A percentile compares a stretch with the other conserved stretches of the same genome.
phyloP scores from a whole-genome alignment of 1,284 basidiomycete genomes.

The Ceratobasidium sp. region DNA sequence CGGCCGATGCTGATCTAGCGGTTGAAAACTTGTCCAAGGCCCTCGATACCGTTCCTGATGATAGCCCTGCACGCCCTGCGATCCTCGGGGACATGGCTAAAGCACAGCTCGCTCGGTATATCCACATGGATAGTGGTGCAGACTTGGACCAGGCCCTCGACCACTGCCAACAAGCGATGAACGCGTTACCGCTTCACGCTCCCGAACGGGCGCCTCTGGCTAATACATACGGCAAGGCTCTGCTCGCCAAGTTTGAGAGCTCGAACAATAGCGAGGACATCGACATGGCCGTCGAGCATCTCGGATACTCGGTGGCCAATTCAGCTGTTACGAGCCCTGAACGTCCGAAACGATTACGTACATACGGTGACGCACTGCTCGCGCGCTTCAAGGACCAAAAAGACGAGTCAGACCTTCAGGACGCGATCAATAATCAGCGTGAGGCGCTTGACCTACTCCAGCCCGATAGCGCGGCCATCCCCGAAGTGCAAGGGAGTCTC shows the following conservation, averaged over 20 bases:
- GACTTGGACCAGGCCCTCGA: constrained; percentile 8
- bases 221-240: background rate
- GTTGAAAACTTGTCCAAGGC: constrained; percentile 5
- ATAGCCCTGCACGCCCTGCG: constrained; percentile 11
- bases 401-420: background rate
- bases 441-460: constrained; percentile 15
- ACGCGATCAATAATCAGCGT: constrained; percentile 5
- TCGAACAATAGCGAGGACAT: background rate
- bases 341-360: constrained; percentile 30
- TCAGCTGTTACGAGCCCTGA: constrained; percentile 14
- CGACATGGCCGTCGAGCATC: constrained; percentile 5
- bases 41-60: background rate
- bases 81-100: constrained; percentile 21
- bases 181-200: background rate
- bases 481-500: constrained; percentile 16
- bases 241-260: constrained; percentile 16
- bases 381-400: constrained; percentile 13
- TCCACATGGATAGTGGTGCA: background rate
- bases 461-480: background rate
- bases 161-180: constrained; percentile 13
- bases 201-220: constrained; percentile 20
- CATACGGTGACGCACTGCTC: constrained; percentile 29
- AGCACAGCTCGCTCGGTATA: constrained; percentile 17
- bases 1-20: constrained; percentile 8
- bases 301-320: background rate